A percentile compares a stretch with the other conserved stretches of the same genome.
Evolutionary conservation across 805 yeast genomes (phyloP).

Genomic region (Candida rishiriensis): DNA sequence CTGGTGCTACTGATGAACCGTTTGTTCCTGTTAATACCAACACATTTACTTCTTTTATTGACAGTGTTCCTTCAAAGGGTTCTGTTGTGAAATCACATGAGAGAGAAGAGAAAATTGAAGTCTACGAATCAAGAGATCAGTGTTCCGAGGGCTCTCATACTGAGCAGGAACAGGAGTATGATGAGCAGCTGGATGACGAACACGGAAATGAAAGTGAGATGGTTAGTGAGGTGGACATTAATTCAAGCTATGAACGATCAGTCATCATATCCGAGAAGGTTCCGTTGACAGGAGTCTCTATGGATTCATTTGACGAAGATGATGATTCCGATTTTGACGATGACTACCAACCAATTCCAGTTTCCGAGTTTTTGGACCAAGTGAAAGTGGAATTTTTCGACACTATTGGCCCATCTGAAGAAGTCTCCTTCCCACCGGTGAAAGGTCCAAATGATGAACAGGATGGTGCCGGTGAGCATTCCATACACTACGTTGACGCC

Average conservation of each 20-base stretch:
- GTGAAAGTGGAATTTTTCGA: slow-evolving; percentile 30
- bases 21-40: no score
- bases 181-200: background rate
- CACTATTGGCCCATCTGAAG: slow-evolving; percentile 28
- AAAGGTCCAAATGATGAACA: slow-evolving; percentile 3
- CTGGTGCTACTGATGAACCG: no score
- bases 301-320: slow-evolving; percentile 14
- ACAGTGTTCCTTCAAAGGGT: no score
- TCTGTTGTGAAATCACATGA: no score
- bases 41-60: no score
- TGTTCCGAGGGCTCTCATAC: background rate
- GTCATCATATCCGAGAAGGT: slow-evolving; percentile 24
- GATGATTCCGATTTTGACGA: slow-evolving; percentile 25
- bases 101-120: no score
- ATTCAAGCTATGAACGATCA: slow-evolving; percentile 16
- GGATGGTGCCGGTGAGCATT: slow-evolving; percentile 11
- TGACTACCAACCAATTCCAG: slow-evolving; percentile 24
- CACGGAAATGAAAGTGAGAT: background rate
- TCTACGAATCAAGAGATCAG: no score
- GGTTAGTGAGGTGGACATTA: background rate
- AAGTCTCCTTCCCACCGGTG: slow-evolving; percentile 10
- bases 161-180: background rate
- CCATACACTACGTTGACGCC: slow-evolving; percentile 27
- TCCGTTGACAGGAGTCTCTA: slow-evolving; percentile 29
- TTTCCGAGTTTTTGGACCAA: slow-evolving; percentile 24